A percentile compares a stretch with the other conserved stretches of the same genome.
phyloP scores from a whole-genome alignment of 192 early-diverging fungal genomes.

The Glomus cerebriforme region DNA sequence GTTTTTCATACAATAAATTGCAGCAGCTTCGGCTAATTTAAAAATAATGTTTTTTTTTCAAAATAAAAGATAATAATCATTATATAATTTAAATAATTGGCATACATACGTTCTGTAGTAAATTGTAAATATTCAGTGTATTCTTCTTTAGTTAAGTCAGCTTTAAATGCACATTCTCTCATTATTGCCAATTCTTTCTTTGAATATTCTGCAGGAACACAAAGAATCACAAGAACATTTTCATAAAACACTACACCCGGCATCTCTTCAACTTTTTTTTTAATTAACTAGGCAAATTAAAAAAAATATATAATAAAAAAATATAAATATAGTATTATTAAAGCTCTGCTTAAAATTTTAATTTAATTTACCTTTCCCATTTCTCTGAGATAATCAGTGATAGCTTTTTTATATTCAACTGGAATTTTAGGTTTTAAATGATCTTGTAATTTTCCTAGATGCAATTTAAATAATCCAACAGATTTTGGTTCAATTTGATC shows the following conservation, averaged over 20 bases:
- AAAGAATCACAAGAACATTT: neutral
- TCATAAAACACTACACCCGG: neutral
- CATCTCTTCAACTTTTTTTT: neutral
- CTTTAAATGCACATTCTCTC: neutral
- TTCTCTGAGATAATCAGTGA: constrained; percentile 4
- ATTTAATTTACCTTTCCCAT: neutral
- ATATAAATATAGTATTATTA: no score
- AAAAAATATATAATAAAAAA: neutral
- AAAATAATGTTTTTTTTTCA: neutral
- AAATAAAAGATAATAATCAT: neutral
- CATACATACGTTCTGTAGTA: constrained; percentile 22
- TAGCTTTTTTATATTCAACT: neutral
- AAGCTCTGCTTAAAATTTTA: no score
- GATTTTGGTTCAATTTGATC: neutral
- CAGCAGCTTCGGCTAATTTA: constrained; percentile 18
- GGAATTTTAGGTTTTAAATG: constrained; percentile 10
- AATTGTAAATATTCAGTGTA: neutral
- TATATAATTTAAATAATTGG: no score
- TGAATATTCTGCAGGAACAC: constrained; percentile 1
- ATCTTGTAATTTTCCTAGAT: neutral
- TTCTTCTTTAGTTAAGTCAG: neutral
- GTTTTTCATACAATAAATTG: neutral
- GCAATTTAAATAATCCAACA: neutral
- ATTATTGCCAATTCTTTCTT: neutral
- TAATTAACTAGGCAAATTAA: neutral